A percentile compares a stretch with the other conserved stretches of the same genome.
Evolutionary conservation across 116 monocot genomes (phyloP).

Genomic region (Dioscorea cayenensis): DNA sequence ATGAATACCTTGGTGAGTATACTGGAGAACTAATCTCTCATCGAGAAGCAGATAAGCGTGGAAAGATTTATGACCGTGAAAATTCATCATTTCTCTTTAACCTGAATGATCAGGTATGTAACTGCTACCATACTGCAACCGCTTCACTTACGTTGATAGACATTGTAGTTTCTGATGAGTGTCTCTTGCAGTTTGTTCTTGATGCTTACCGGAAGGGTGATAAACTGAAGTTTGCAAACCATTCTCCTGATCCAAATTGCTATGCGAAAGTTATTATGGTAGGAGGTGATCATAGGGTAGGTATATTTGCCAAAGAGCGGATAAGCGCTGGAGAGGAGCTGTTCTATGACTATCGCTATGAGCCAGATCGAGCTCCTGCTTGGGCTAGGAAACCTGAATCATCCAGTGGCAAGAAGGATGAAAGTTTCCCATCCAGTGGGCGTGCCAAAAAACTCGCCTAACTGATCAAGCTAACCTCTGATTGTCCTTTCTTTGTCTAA

Average conservation of each 20-base stretch:
- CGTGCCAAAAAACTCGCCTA: conserved; percentile 93
- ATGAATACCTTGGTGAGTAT: conserved; percentile 97
- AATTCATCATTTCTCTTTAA: conserved; percentile 99
- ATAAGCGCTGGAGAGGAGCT: conserved; percentile 91
- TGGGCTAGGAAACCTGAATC: conserved; percentile 91
- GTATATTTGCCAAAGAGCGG: conserved; percentile 93
- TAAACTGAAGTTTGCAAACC: conserved; percentile 96
- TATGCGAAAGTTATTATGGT: conserved; percentile 99
- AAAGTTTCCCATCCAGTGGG: conserved; percentile 40
- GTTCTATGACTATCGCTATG: conserved; percentile 97
- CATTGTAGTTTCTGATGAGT: background rate
- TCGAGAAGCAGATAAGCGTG: conserved; percentile 95
- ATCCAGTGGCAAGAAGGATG: conserved; percentile 64
- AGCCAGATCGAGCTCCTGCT: conserved; percentile 87
- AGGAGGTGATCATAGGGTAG: conserved; percentile 94
- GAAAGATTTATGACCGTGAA: conserved; percentile 98
- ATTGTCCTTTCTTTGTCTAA: too few relatives aligned
- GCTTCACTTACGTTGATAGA: background rate
- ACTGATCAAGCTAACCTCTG: background rate
- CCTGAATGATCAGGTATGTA: conserved; percentile 81
- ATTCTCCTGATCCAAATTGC: conserved; percentile 97
- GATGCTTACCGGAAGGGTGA: conserved; percentile 95
- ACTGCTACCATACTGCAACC: background rate
- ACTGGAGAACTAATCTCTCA: conserved; percentile 96
- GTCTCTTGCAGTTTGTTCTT: conserved; percentile 82